Conservation (phyloP, 176 grass and related monocot species). For the Avena eriantha region DNA sequence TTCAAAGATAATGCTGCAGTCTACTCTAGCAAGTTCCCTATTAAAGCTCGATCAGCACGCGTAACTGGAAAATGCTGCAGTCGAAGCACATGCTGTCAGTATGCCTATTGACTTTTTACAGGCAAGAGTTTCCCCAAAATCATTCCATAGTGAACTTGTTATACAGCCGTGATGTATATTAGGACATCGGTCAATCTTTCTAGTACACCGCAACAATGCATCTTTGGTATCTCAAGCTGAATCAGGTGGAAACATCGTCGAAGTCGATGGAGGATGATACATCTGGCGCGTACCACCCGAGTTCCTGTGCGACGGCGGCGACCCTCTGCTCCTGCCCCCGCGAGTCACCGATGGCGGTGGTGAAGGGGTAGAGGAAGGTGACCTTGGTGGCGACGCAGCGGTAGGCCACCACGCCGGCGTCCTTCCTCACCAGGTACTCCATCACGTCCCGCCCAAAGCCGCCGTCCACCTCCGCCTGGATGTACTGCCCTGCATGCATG, state of each 20-base stretch:
- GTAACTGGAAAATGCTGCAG: no score
- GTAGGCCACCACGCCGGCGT: slow-evolving; percentile 65
- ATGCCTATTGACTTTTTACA: slow-evolving; percentile 35
- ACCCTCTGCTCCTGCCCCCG: slow-evolving; percentile 76
- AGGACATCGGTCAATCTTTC: not conserved
- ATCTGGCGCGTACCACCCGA: slow-evolving; percentile 83
- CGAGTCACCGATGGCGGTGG: slow-evolving; percentile 81
- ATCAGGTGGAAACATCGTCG: slow-evolving; percentile 9
- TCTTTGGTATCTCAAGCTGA: not conserved
- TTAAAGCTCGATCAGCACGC: no score
- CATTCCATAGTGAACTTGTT: not conserved
- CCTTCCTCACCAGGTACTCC: slow-evolving; percentile 79
- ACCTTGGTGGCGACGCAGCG: slow-evolving; percentile 84
- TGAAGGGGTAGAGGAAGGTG: slow-evolving; percentile 92
- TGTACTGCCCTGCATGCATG: slow-evolving; percentile 65
- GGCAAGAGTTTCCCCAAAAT: slow-evolving; percentile 53
- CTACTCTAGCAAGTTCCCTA: no score
- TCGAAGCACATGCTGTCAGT: no score
- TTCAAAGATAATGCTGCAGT: no score
- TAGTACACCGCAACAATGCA: not conserved
- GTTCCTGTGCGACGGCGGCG: slow-evolving; percentile 63
- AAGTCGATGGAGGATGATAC: slow-evolving; percentile 61
- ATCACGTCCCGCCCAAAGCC: slow-evolving; percentile 75
- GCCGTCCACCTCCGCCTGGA: slow-evolving; percentile 77
- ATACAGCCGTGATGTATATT: no score